Evolutionary conservation across 2,329 filamentous ascomycete genomes (phyloP).

Genomic region (Pyrenochaeta sp.): DNA sequence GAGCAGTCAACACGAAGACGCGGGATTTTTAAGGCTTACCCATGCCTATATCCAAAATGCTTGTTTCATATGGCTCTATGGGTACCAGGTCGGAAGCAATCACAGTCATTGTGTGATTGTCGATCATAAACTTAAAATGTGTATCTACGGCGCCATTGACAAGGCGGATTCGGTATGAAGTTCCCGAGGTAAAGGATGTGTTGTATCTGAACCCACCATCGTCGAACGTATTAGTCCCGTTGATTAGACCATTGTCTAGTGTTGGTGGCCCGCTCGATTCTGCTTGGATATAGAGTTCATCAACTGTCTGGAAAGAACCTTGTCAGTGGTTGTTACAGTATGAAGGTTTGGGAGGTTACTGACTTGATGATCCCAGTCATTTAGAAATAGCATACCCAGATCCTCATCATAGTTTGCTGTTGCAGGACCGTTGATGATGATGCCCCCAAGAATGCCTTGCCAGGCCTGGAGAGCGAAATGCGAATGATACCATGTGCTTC

Average conservation of each 20-base stretch:
- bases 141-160: constrained; percentile 54
- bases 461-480: constrained; percentile 54
- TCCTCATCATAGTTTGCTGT: constrained; percentile 55
- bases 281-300: constrained; percentile 44
- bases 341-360: background rate
- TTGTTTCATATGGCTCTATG: constrained; percentile 51
- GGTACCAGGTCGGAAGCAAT: constrained; percentile 56
- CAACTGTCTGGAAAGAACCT: constrained; percentile 36
- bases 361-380: constrained; percentile 54
- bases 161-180: constrained; percentile 53
- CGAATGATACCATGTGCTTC: constrained; percentile 53
- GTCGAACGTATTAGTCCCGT: constrained; percentile 53
- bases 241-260: constrained; percentile 55
- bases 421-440: constrained; percentile 53
- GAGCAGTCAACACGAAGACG: too few relatives aligned
- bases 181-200: constrained; percentile 47
- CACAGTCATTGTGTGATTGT: constrained; percentile 54
- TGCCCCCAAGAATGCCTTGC: constrained; percentile 52
- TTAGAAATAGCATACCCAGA: constrained; percentile 52
- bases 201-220: constrained; percentile 46
- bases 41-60: constrained; percentile 51
- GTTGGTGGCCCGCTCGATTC: constrained; percentile 41
- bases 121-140: constrained; percentile 55
- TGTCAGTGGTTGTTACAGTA: background rate
- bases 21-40: constrained; percentile 14